These are phyloP conservation scores for Neurospora pannonica DNA, from an alignment of 495 filamentous ascomycete species.

Conservation along the genomic window DNA sequence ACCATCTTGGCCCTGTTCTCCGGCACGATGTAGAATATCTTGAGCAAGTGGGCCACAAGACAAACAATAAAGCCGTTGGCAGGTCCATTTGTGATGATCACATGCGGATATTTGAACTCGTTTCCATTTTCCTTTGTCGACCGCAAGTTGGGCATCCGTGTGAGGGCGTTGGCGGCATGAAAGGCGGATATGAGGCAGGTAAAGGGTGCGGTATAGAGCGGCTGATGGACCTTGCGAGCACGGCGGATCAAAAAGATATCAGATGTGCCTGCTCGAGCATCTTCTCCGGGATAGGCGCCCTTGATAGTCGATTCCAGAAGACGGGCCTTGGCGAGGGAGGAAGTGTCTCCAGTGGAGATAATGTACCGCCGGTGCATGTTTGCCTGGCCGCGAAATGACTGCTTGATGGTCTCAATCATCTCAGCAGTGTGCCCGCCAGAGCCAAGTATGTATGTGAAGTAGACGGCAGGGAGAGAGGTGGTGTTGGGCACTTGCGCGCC, in stretches of 20 bases:
- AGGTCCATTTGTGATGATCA: slow-evolving; percentile 83
- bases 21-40: slow-evolving; percentile 44
- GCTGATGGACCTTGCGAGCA: slow-evolving; percentile 69
- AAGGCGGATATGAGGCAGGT: slow-evolving; percentile 40
- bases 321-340: slow-evolving; percentile 41
- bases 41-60: slow-evolving; percentile 55
- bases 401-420: slow-evolving; percentile 71
- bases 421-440: slow-evolving; percentile 92
- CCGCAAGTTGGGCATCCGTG: slow-evolving; percentile 14
- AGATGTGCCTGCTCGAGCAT: slow-evolving; percentile 30
- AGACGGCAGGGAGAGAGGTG: slow-evolving; percentile 36
- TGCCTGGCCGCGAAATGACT: slow-evolving; percentile 28
- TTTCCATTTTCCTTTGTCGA: slow-evolving; percentile 26
- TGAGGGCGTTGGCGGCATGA: slow-evolving; percentile 44
- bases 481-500: slow-evolving; percentile 9
- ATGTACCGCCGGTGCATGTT: slow-evolving; percentile 73
- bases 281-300: slow-evolving; percentile 8
- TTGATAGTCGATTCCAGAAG: slow-evolving; percentile 27
- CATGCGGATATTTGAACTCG: slow-evolving; percentile 31
- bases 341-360: slow-evolving; percentile 63
- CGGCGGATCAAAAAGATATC: slow-evolving; percentile 56
- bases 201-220: slow-evolving; percentile 55
- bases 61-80: slow-evolving; percentile 76
- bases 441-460: slow-evolving; percentile 76
- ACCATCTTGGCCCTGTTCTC: slow-evolving; percentile 46